A percentile compares a stretch with the other conserved stretches of the same genome.
These are phyloP conservation scores for Sparassis latifolia DNA, from an alignment of 1,284 basidiomycete species.

Conservation along the genomic window DNA sequence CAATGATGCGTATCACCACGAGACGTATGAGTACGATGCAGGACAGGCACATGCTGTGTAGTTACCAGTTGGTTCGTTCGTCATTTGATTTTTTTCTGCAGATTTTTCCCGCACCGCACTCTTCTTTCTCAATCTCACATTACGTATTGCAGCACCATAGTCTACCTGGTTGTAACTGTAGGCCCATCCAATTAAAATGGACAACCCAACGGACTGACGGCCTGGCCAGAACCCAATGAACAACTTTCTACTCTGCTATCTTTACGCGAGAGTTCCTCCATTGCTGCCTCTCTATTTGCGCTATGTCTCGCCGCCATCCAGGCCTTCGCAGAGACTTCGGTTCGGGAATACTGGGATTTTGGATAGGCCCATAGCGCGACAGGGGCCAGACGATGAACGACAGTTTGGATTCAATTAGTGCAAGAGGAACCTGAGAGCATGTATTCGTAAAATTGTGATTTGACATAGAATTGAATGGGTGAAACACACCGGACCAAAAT, in stretches of 20 bases:
- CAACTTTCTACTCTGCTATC: slow-evolving; percentile 4
- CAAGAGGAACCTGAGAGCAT: slow-evolving; percentile 46
- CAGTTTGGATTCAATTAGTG: slow-evolving; percentile 57
- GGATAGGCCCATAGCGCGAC: slow-evolving; percentile 42
- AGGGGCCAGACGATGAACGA: slow-evolving; percentile 57
- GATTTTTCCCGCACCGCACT: background rate
- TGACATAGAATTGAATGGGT: background rate
- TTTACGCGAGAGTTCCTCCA: slow-evolving; percentile 39
- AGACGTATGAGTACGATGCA: slow-evolving; percentile 20
- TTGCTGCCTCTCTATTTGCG: slow-evolving; percentile 38
- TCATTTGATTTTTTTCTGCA: slow-evolving; percentile 3
- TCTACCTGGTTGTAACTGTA: slow-evolving; percentile 18
- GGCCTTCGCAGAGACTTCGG: slow-evolving; percentile 26
- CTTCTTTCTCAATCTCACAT: background rate
- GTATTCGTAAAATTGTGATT: background rate
- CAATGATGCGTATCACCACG: slow-evolving; percentile 1
- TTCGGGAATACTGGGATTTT: slow-evolving; percentile 20
- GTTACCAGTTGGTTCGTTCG: slow-evolving; percentile 9
- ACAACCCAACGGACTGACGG: no score
- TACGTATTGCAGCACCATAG: background rate
- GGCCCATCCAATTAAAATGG: slow-evolving; percentile 1
- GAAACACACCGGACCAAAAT: slow-evolving; percentile 57
- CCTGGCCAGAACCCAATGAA: slow-evolving; percentile 1
- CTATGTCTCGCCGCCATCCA: slow-evolving; percentile 38
- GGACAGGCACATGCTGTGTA: slow-evolving; percentile 25